Evolutionary conservation across 352 stramenopile genomes (phyloP), one percentile per base, ranked within the genome.

Genomic region (Phytophthora colocasiae): DNA sequence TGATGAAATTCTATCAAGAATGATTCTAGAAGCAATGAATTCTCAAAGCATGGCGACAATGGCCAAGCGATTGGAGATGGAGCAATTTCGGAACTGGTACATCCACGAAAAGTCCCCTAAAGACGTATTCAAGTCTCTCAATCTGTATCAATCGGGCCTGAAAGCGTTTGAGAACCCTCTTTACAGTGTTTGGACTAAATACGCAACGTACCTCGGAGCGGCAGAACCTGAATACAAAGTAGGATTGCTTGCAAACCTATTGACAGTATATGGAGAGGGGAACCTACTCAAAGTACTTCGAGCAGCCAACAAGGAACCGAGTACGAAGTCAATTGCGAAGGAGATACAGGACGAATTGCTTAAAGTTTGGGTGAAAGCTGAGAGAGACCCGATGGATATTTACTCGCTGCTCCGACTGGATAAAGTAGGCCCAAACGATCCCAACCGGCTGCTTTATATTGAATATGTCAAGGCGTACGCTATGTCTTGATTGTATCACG

Each of bases 161-260:
- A 63, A 19, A 12, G 2, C 49, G 9, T 40, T 57, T 41, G 44
- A 63, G 29, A 61, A 11, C 1, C 43, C 60, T 10, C 27, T 57
- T n/a, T 68, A 44, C 15, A 12, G n/a, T 9, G 17, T 68, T n/a
- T 68, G 51, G 60, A 46, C 34, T 10, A 57, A 57, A 19, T 68
- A 68, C 51, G 26, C 52, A 7, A 40, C 17, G 1, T 51, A 43
- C 14, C 27, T 63, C 26, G 46, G 31, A 15, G 45, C 38, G 10
- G 44, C 31, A 14, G 52, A 63, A 4, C 51, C 60, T 2, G 41
- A 9, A 3, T 46, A 41, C 12, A 63, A 63, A 29, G 27, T 57
- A 27, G 38, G 36, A 45, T 24, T 46, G 14, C 51, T 63, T 31
- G 39, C 26, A 9, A 19, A n/a, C 3, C 29, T 68, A 43, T 26